Conservation (phyloP, 108 stramenopile genomes). For the Epithemia pelagica region DNA sequence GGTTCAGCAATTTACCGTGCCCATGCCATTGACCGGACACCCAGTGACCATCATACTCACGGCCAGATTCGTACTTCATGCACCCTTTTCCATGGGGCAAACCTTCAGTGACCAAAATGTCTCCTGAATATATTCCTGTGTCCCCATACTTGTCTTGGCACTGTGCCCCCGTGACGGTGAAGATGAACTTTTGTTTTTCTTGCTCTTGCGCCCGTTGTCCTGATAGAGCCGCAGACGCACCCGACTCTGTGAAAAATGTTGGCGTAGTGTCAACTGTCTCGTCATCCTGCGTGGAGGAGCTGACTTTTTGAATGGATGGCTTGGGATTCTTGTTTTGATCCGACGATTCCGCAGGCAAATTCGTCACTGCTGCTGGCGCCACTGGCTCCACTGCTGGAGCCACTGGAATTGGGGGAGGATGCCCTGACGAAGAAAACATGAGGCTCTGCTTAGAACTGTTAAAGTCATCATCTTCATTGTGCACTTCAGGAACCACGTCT, state of each 20-base stretch:
- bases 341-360: neutral
- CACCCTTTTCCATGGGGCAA: conserved; percentile 48
- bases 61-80: conserved; percentile 59
- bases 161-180: conserved; percentile 3
- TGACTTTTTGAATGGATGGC: neutral
- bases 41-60: conserved; percentile 58
- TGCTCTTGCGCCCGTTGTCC: conserved; percentile 4
- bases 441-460: neutral
- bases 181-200: conserved; percentile 5
- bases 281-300: neutral
- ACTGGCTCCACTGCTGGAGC: neutral
- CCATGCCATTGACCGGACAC: conserved; percentile 48
- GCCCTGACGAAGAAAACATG: too few relatives aligned
- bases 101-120: conserved; percentile 8
- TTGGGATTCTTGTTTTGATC: neutral
- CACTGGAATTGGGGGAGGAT: neutral
- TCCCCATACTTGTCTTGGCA: conserved; percentile 40
- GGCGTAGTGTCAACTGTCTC: conserved; percentile 1
- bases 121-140: conserved; percentile 32
- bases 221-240: neutral
- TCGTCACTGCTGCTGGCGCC: neutral
- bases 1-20: conserved; percentile 27
- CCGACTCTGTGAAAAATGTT: neutral
- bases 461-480: neutral
- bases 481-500: neutral